A percentile compares a stretch with the other conserved stretches of the same genome.
Conservation (phyloP, 2,329 filamentous ascomycete genomes). For the Xylaria sp. region DNA sequence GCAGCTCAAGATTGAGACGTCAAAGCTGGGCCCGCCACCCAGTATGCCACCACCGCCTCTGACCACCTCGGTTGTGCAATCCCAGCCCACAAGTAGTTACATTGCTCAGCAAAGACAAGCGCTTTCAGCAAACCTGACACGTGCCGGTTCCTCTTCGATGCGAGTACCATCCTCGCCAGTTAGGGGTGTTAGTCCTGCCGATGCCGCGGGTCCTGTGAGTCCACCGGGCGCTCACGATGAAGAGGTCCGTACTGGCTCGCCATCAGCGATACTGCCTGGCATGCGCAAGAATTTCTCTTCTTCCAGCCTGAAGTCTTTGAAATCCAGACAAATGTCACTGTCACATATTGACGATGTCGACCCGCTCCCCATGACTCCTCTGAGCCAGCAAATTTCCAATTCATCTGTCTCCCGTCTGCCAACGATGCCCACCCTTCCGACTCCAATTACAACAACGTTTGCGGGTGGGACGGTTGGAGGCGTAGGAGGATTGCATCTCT, state of each 20-base stretch:
- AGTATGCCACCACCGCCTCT: slow-evolving; percentile 41
- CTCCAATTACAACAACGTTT: slow-evolving; percentile 73
- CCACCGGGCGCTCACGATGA: slow-evolving; percentile 52
- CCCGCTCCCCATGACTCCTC: slow-evolving; percentile 77
- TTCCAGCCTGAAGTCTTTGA: slow-evolving; percentile 76
- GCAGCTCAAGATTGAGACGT: slow-evolving; percentile 89
- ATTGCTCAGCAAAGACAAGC: slow-evolving; percentile 58
- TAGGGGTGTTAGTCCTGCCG: slow-evolving; percentile 42
- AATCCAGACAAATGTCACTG: slow-evolving; percentile 77
- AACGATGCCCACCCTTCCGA: slow-evolving; percentile 72
- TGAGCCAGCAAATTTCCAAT: slow-evolving; percentile 72
- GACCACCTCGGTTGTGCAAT: slow-evolving; percentile 42
- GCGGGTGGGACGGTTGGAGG: slow-evolving; percentile 66
- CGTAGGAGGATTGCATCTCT: slow-evolving; percentile 78
- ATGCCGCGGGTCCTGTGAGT: slow-evolving; percentile 48
- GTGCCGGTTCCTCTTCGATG: slow-evolving; percentile 50
- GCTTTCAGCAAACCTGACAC: slow-evolving; percentile 52
- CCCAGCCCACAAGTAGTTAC: slow-evolving; percentile 51
- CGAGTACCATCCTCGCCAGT: slow-evolving; percentile 52
- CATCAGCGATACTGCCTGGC: slow-evolving; percentile 59
- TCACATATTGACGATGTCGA: slow-evolving; percentile 72
- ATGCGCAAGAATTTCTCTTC: slow-evolving; percentile 77
- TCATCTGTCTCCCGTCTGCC: slow-evolving; percentile 60
- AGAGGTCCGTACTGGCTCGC: slow-evolving; percentile 62
- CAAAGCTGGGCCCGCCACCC: slow-evolving; percentile 49